These are phyloP conservation scores for Seminavis robusta DNA, from an alignment of 108 stramenopile species.

Conservation along the genomic window DNA sequence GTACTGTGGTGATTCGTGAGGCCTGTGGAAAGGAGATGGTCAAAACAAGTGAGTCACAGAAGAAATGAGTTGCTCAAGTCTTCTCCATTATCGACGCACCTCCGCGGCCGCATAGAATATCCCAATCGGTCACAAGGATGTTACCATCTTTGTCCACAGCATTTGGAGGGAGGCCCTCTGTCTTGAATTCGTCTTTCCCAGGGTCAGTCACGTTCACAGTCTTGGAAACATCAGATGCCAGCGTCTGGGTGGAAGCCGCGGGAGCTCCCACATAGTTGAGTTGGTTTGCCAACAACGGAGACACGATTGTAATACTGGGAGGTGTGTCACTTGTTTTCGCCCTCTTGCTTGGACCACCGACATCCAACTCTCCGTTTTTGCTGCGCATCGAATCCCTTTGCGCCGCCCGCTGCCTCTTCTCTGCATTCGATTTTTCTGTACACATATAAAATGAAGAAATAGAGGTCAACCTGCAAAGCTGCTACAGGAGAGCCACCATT, in stretches of 20 bases:
- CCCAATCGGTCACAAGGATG: conserved; percentile 51
- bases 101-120: conserved; percentile 59
- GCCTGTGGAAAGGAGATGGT: too few species aligned
- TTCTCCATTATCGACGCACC: too few species aligned
- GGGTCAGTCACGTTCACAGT: neutral
- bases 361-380: conserved; percentile 16
- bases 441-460: too few species aligned
- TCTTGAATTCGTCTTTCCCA: conserved; percentile 2
- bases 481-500: too few species aligned
- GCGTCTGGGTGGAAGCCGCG: neutral
- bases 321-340: conserved; percentile 6
- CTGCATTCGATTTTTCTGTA: conserved; percentile 64
- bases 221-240: neutral
- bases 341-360: conserved; percentile 14
- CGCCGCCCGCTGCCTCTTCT: conserved; percentile 41
- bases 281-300: neutral
- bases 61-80: too few species aligned
- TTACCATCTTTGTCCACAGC: conserved; percentile 51
- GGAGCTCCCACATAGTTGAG: conserved; percentile 19
- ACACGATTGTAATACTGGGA: neutral
- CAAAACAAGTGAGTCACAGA: too few species aligned
- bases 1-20: conserved; percentile 81
- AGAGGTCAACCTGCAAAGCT: too few species aligned
- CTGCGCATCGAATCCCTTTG: conserved; percentile 38
- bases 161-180: conserved; percentile 40